Conservation (phyloP, 2,329 filamentous ascomycete genomes). For the Talaromyces sp. region DNA sequence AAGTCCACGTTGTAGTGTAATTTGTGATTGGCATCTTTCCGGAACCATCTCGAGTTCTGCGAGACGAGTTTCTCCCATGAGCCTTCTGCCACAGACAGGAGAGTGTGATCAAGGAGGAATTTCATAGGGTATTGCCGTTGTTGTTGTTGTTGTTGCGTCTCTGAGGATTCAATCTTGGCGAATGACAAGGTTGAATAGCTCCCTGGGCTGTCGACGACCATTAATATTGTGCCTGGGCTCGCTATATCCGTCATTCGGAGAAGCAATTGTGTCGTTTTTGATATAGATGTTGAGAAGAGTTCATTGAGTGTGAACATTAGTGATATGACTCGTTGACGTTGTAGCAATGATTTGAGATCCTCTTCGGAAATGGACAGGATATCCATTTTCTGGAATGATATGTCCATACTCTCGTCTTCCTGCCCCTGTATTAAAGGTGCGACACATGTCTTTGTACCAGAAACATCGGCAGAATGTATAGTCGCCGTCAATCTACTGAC, state of each 20-base stretch:
- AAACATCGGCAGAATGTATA: constrained; percentile 47
- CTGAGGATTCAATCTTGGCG: constrained; percentile 49
- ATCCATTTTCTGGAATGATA: constrained; percentile 53
- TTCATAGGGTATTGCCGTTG: constrained; percentile 81
- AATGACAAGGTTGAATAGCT: constrained; percentile 83
- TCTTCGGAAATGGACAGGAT: constrained; percentile 46
- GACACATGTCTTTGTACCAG: constrained; percentile 29
- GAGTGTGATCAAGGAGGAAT: constrained; percentile 81
- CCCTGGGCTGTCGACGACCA: constrained; percentile 90
- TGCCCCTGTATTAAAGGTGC: constrained; percentile 30
- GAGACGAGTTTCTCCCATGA: constrained; percentile 73
- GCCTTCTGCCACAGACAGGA: constrained; percentile 54
- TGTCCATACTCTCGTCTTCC: constrained; percentile 24
- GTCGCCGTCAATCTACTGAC: constrained; percentile 57
- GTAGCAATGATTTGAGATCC: constrained; percentile 40
- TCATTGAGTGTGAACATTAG: constrained; percentile 95
- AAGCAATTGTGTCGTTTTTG: constrained; percentile 74
- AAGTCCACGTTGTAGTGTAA: constrained; percentile 70
- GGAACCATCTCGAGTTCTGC: constrained; percentile 82
- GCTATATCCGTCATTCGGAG: constrained; percentile 63
- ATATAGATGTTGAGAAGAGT: constrained; percentile 75
- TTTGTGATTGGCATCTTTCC: constrained; percentile 56
- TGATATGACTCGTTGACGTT: constrained; percentile 60
- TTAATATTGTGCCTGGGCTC: constrained; percentile 62
- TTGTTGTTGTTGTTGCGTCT: constrained; percentile 21